Conservation (phyloP, 2,329 filamentous ascomycete genomes). For the Epichloe amarillans region DNA sequence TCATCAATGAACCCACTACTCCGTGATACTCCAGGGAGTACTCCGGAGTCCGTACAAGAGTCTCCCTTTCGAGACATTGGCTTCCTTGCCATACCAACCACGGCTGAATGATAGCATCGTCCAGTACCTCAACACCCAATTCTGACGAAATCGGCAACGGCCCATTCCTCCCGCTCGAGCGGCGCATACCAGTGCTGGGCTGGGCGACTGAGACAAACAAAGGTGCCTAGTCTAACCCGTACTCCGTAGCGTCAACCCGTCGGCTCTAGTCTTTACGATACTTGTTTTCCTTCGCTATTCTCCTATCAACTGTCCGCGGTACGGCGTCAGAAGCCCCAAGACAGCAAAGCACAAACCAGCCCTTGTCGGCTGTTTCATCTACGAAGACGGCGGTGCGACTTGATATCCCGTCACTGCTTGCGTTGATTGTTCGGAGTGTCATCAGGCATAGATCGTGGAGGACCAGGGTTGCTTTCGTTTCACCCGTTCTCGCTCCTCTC, state of each 20-base stretch:
- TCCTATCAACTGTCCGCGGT: not conserved
- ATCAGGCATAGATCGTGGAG: not conserved
- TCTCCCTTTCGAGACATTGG: constrained; percentile 1
- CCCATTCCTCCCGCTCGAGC: not conserved
- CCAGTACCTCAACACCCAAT: not conserved
- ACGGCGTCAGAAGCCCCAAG: not conserved
- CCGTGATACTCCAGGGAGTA: too few relatives aligned
- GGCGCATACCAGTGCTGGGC: constrained; percentile 3
- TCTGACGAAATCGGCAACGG: not conserved
- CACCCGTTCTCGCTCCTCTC: not conserved
- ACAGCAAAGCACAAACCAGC: not conserved
- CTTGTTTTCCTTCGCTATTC: not conserved
- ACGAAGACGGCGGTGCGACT: not conserved
- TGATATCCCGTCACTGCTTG: not conserved
- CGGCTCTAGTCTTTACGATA: not conserved
- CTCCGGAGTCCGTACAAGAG: not conserved
- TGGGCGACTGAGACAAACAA: not conserved
- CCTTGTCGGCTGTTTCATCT: not conserved
- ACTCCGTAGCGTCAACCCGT: not conserved
- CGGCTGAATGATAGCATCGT: not conserved
- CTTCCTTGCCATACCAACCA: not conserved
- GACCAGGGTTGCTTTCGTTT: not conserved
- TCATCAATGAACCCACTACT: not conserved
- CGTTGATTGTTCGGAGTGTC: not conserved
- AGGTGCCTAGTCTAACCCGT: not conserved